Conservation (phyloP, 129 eudicot genomes). For the Sambucus nigra region DNA sequence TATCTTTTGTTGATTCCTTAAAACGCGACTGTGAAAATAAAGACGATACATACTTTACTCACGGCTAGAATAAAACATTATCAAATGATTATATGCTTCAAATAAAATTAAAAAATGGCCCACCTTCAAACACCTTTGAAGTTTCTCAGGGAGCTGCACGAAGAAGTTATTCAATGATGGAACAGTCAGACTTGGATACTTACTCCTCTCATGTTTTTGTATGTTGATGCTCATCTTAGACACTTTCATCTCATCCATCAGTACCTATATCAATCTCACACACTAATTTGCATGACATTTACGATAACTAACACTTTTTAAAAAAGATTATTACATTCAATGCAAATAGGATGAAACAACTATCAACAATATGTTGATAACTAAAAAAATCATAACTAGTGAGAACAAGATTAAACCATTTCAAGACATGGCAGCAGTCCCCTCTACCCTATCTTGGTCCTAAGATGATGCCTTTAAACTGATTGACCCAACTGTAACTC, state of each 20-base stretch:
- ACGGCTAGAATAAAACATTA: background rate
- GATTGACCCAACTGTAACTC: too few species aligned
- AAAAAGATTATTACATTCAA: too few species aligned
- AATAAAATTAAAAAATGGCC: constrained; percentile 9
- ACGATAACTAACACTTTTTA: too few species aligned
- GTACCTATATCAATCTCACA: constrained; percentile 19
- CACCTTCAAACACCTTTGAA: constrained; percentile 53
- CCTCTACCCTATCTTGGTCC: too few species aligned
- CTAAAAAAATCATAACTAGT: too few species aligned
- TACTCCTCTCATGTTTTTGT: constrained; percentile 20
- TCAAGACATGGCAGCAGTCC: too few species aligned
- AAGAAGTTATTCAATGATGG: constrained; percentile 41
- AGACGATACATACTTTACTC: constrained; percentile 6
- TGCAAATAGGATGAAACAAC: too few species aligned
- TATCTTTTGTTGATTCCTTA: constrained; percentile 23
- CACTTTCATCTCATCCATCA: constrained; percentile 36
- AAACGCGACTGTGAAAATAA: constrained; percentile 43
- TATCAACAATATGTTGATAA: too few species aligned
- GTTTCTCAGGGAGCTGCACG: constrained; percentile 38
- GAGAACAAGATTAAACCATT: too few species aligned
- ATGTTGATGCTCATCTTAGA: constrained; percentile 16
- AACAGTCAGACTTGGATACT: constrained; percentile 27
- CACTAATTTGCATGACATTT: background rate
- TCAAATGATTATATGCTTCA: constrained; percentile 1
- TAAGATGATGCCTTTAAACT: too few species aligned